These are phyloP conservation scores for Mortierella sp. DNA, from an alignment of 371 early-diverging fungal genomes.

Conservation along the genomic window DNA sequence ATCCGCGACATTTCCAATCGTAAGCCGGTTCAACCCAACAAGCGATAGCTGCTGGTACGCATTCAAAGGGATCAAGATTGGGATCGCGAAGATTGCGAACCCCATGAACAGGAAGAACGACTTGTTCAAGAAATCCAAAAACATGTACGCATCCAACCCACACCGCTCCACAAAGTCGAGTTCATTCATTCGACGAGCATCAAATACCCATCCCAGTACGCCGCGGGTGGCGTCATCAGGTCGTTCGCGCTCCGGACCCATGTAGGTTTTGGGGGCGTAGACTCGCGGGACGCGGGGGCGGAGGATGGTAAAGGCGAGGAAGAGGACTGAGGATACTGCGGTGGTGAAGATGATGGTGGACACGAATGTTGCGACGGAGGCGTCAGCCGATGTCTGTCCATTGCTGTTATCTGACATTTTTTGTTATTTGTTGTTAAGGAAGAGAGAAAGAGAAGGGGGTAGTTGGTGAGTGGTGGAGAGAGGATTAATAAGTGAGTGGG, in stretches of 20 bases:
- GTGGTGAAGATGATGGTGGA: constrained; percentile 40
- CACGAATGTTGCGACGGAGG: constrained; percentile 48
- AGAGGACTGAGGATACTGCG: constrained; percentile 28
- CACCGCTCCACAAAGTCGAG: constrained; percentile 33
- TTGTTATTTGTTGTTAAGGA: not conserved
- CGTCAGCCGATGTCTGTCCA: constrained; percentile 12
- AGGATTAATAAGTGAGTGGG: not conserved
- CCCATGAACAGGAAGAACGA: constrained; percentile 45
- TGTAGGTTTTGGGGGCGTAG: constrained; percentile 43
- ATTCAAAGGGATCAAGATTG: constrained; percentile 49
- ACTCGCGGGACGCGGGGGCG: constrained; percentile 34
- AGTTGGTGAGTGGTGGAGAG: not conserved
- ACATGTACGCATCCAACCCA: constrained; percentile 54
- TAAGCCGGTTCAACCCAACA: constrained; percentile 48
- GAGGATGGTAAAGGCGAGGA: constrained; percentile 31
- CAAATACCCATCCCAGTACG: constrained; percentile 25
- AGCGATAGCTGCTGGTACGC: constrained; percentile 26
- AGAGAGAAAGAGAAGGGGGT: not conserved
- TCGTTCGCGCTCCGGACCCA: constrained; percentile 31
- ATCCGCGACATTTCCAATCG: constrained; percentile 48
- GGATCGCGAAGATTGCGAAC: constrained; percentile 40
- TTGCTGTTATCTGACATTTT: constrained; percentile 8
- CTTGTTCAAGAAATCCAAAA: constrained; percentile 43
- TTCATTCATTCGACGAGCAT: constrained; percentile 19
- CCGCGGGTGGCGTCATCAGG: not conserved